Base-by-base conservation (phyloP, 2,329 filamentous ascomycete genomes). In the Arachnopeziza araneosa region DNA sequence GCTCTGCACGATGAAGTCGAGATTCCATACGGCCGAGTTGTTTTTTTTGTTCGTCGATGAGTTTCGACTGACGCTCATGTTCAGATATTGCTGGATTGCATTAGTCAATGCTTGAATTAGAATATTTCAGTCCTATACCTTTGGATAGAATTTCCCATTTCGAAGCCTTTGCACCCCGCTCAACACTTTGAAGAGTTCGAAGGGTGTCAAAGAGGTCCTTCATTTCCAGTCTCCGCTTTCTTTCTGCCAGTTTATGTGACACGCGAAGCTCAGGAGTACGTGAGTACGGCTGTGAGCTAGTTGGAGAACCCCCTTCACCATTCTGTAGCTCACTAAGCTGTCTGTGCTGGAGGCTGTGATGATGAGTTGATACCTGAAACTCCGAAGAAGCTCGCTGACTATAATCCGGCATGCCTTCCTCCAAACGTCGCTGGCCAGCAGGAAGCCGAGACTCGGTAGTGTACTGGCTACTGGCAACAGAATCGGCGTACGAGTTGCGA, bases 81-180 rank as follows among this genome's bases (percentile, higher is more conserved):
- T 87, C 84, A 23, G 80, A 76, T 60, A 87, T 87, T 21, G 84
- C 84, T 86, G 63, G 36, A n/a, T 24, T 67, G 36, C 24, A 32
- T 69, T 57, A 69, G 65, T 61, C 24, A 50, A n/a, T 24, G 21
- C 36, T 4, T 44, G n/a, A 23, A 23, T n/a, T 48, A 50, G 32
- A 30, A 10, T 51, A 22, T n/a, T 8, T 2, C 22, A 26, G 22
- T 54, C 36, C 44, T 81, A 63, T 77, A 93, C 90, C 89, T 79
- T 93, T 93, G 2, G 89, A 92, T 19, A 96, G 72, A 54, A 93
- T 92, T 68, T 96, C 90, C 90, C 90, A 96, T 68, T 96, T 96
- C 66, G 89, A 93, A 0, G 90, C 90, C 72, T 95, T 96, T 24
- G 88, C 88, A 1, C 90, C 90, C 19, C 90, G 84, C 68, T 91